phyloP scores from a whole-genome alignment of 2,329 filamentous ascomycete genomes.

The Penicillium sp. region DNA sequence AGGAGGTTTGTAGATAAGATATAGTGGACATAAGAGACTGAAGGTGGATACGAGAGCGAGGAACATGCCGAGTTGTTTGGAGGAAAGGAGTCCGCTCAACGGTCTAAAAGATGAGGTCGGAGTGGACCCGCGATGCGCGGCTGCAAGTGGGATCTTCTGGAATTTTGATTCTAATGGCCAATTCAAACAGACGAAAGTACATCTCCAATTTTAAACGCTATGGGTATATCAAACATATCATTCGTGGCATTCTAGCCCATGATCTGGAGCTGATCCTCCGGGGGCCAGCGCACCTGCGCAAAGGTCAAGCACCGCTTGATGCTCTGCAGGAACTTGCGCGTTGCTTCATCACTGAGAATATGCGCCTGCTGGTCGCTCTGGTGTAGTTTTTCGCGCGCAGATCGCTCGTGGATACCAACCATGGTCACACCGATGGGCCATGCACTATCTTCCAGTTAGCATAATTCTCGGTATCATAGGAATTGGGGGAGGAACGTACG shows the following conservation, averaged over 20 bases:
- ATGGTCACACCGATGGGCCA: conserved; percentile 99
- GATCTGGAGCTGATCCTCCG: conserved; percentile 84
- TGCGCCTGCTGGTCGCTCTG: conserved; percentile 76
- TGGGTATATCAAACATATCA: conserved; percentile 13
- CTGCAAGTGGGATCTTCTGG: not conserved
- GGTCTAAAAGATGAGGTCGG: not conserved
- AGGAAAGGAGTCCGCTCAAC: not conserved
- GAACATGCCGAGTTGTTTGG: conserved; percentile 29
- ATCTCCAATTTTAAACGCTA: conserved; percentile 4
- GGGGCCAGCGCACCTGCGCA: conserved; percentile 94
- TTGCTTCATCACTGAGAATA: conserved; percentile 95
- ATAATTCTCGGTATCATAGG: not conserved
- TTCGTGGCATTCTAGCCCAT: conserved; percentile 67
- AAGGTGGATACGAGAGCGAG: conserved; percentile 35
- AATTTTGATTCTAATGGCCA: not conserved
- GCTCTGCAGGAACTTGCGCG: conserved; percentile 92
- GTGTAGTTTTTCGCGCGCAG: conserved; percentile 91
- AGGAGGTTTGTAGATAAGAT: conserved; percentile 79
- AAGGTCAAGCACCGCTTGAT: conserved; percentile 97
- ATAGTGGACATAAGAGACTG: conserved; percentile 49
- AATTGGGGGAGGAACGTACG: conserved; percentile 42
- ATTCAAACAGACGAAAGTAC: not conserved
- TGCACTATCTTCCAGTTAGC: conserved; percentile 50
- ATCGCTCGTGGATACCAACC: conserved; percentile 98
- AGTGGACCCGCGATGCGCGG: not conserved